Conservation (phyloP, 805 yeast genomes). For the Starmera dryadoides region DNA sequence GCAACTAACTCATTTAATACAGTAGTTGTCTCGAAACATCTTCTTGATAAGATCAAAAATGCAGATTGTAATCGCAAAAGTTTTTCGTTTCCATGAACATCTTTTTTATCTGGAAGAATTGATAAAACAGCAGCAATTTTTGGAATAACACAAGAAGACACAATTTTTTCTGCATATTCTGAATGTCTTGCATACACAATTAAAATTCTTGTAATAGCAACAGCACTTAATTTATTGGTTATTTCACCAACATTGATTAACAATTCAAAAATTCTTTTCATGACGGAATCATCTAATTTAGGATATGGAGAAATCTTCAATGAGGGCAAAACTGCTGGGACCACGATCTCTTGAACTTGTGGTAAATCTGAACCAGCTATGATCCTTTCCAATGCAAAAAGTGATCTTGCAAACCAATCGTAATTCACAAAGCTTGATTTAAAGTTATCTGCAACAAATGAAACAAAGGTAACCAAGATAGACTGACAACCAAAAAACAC, state of each 20-base stretch:
- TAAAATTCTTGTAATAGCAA: conserved; percentile 47
- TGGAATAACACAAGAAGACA: conserved; percentile 39
- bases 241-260: conserved; percentile 35
- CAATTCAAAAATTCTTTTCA: conserved; percentile 32
- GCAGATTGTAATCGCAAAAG: conserved; percentile 37
- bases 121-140: conserved; percentile 38
- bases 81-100: conserved; percentile 25
- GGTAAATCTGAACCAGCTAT: conserved; percentile 49
- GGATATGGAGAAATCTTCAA: conserved; percentile 15
- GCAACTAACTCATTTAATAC: conserved; percentile 41
- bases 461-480: conserved; percentile 27
- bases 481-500: conserved; percentile 28
- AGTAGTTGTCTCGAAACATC: conserved; percentile 59
- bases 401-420: conserved; percentile 53
- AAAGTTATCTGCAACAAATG: conserved; percentile 29
- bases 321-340: conserved; percentile 13
- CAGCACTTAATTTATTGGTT: conserved; percentile 38
- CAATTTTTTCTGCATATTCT: conserved; percentile 30
- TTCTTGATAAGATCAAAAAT: conserved; percentile 49
- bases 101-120: conserved; percentile 20
- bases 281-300: conserved; percentile 14
- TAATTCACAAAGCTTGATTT: conserved; percentile 30
- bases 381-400: conserved; percentile 48
- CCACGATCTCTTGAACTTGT: conserved; percentile 25
- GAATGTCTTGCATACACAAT: conserved; percentile 45